Percentiles rank a stretch among this genome's conserved stretches.
Conservation (phyloP, 352 stramenopile genomes). For the Phytopythium boreale region DNA sequence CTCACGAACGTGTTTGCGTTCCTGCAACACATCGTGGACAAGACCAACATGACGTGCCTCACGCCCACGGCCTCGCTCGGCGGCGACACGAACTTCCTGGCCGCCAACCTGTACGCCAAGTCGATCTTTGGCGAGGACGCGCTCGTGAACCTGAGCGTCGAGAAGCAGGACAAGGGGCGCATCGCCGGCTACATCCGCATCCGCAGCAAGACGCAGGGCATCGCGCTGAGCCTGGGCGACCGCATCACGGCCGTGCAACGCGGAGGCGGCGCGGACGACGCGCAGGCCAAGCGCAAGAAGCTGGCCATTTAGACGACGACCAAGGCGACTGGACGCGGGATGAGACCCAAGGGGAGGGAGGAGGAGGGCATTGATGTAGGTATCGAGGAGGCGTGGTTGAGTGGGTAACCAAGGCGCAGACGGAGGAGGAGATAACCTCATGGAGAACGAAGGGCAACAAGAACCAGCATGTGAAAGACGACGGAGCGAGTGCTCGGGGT, state of each 20-base stretch:
- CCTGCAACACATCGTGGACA: constrained; percentile 97
- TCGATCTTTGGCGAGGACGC: constrained; percentile 97
- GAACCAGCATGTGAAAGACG: not conserved
- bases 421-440: not conserved
- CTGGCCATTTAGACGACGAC: constrained; percentile 41
- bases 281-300: constrained; percentile 82
- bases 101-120: constrained; percentile 92
- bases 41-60: constrained; percentile 99
- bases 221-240: constrained; percentile 98
- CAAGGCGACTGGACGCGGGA: constrained; percentile 17
- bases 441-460: not conserved
- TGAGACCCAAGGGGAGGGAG: constrained; percentile 7
- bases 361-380: constrained; percentile 1
- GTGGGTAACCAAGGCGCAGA: not conserved
- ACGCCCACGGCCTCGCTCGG: constrained; percentile 91
- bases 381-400: not conserved
- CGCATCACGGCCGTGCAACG: constrained; percentile 97
- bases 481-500: not conserved
- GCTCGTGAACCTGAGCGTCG: constrained; percentile 99
- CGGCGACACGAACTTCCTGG: constrained; percentile 92
- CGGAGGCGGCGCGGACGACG: constrained; percentile 55
- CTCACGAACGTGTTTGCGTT: constrained; percentile 98
- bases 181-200: constrained; percentile 99
- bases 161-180: constrained; percentile 98
- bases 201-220: constrained; percentile 99